phyloP scores from a whole-genome alignment of 345 rosid genomes.

The Arabidopsis suecica region DNA sequence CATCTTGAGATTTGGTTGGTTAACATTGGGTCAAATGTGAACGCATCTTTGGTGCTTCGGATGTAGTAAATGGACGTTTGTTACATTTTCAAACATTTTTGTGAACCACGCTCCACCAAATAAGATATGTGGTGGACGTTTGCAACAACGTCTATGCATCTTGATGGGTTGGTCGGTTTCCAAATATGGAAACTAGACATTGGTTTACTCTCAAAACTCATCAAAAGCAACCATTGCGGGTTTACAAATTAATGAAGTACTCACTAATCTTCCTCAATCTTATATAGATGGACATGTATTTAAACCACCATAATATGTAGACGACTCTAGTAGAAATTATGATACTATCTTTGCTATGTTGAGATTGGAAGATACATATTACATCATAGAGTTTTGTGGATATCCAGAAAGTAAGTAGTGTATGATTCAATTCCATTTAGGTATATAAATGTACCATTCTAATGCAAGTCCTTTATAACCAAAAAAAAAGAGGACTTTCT shows the following conservation, averaged over 20 bases:
- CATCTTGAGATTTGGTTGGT: constrained; percentile 18
- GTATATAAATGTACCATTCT: background rate
- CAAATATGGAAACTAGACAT: background rate
- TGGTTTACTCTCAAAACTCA: background rate
- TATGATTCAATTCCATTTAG: background rate
- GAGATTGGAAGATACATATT: background rate
- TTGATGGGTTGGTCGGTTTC: background rate
- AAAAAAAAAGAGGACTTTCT: background rate
- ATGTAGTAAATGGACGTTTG: background rate
- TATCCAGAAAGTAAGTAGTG: background rate
- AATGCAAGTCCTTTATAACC: background rate
- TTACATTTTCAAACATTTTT: constrained; percentile 9
- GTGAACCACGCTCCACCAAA: constrained; percentile 26
- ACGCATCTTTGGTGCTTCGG: background rate
- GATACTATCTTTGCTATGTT: background rate
- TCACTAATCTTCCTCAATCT: background rate
- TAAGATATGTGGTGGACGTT: constrained; percentile 8
- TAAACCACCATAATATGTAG: background rate
- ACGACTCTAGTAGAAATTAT: background rate
- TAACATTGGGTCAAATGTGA: constrained; percentile 12
- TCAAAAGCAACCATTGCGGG: background rate
- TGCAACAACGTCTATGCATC: constrained; percentile 8
- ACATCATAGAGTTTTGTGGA: background rate
- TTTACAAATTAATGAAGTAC: background rate
- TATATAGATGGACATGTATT: background rate